phyloP scores from a whole-genome alignment of 2,329 filamentous ascomycete genomes.

The Trichoderma atroviride region DNA sequence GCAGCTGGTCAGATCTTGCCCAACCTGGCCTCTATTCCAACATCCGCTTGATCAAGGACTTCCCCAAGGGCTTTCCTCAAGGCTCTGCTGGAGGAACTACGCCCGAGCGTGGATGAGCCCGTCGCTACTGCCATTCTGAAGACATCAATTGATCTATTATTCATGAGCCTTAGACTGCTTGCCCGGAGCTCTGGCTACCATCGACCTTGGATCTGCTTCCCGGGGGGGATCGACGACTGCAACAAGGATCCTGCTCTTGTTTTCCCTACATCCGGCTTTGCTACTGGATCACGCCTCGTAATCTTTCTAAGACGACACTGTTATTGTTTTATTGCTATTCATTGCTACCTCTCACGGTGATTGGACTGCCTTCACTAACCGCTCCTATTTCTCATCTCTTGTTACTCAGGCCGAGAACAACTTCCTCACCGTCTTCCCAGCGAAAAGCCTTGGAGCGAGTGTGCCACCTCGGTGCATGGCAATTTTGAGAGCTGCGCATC shows the following conservation, averaged over 20 bases:
- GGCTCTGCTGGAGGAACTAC: neutral
- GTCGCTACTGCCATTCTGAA: neutral
- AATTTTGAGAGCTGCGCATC: neutral
- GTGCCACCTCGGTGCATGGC: neutral
- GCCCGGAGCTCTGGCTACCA: neutral
- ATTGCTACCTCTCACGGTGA: neutral
- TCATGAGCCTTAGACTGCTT: slow-evolving; percentile 11
- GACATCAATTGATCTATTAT: neutral
- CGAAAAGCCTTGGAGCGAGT: neutral
- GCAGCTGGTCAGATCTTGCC: neutral
- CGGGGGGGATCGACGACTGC: neutral
- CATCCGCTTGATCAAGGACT: neutral
- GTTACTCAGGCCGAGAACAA: neutral
- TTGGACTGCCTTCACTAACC: neutral
- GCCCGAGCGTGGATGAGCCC: neutral
- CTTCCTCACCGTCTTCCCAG: neutral
- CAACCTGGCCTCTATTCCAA: neutral
- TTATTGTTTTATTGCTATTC: neutral
- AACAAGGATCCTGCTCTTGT: neutral
- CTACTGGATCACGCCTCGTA: neutral
- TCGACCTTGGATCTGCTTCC: neutral
- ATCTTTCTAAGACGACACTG: neutral
- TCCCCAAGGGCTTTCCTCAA: neutral
- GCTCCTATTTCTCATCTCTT: neutral
- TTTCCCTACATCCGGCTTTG: neutral